These are phyloP conservation scores for Pseudogymnoascus sp. DNA, from an alignment of 2,329 filamentous ascomycete genomes.

Conservation along the genomic window DNA sequence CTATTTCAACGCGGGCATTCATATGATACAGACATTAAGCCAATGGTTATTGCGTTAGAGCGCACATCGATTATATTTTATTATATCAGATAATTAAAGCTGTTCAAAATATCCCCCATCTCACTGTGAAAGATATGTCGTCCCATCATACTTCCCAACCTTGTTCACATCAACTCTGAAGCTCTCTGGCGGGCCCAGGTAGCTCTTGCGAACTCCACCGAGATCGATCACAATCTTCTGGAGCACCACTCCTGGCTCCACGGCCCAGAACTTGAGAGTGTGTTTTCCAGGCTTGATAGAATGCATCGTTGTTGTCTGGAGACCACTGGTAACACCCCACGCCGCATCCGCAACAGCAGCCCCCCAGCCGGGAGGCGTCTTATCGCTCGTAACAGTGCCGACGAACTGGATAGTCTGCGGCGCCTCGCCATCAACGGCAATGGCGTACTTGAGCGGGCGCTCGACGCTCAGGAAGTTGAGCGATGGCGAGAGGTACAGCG, in stretches of 20 bases:
- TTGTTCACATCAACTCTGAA: constrained; percentile 17
- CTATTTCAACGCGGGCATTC: background rate
- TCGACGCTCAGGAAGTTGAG: constrained; percentile 45
- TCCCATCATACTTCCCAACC: background rate
- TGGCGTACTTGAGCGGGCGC: constrained; percentile 43
- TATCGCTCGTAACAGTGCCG: constrained; percentile 17
- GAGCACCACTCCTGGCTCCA: constrained; percentile 31
- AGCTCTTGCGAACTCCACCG: constrained; percentile 33
- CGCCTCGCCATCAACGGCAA: constrained; percentile 35
- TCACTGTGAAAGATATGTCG: background rate
- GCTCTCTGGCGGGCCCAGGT: constrained; percentile 35
- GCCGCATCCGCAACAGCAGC: constrained; percentile 23
- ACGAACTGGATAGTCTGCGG: constrained; percentile 31
- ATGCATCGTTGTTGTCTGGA: constrained; percentile 22
- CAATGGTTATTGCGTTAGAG: background rate
- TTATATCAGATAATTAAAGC: constrained; percentile 1
- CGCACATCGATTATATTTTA: background rate
- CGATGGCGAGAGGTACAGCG: constrained; percentile 44
- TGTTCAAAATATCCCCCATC: background rate
- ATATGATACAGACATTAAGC: background rate
- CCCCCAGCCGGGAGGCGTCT: constrained; percentile 16
- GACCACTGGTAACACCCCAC: constrained; percentile 18
- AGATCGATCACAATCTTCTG: constrained; percentile 36
- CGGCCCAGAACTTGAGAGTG: constrained; percentile 29
- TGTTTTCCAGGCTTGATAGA: constrained; percentile 19